Evolutionary conservation across 805 yeast species (phyloP).

Genomic region (Saturnispora kantuleensis): DNA sequence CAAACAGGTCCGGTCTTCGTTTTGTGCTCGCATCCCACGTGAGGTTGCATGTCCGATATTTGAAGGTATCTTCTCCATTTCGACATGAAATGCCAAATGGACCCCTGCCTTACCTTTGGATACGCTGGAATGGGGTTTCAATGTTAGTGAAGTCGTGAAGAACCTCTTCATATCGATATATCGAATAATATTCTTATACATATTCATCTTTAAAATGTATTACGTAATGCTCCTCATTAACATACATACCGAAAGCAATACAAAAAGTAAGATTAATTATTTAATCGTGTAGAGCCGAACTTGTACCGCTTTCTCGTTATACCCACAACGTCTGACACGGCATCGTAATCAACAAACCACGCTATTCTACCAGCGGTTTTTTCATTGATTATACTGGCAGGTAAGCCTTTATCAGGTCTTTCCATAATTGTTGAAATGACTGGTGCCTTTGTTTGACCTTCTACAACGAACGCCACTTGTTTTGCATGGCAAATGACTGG

Average conservation of each 20-base stretch:
- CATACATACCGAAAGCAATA: too few species aligned
- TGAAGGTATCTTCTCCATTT: constrained; percentile 54
- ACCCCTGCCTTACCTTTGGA: too few species aligned
- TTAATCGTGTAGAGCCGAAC: constrained; percentile 21
- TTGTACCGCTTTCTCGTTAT: constrained; percentile 66
- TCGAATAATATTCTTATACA: too few species aligned
- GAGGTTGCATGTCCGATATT: constrained; percentile 73
- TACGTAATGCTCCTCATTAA: too few species aligned
- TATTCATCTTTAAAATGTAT: too few species aligned
- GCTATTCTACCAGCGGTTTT: constrained; percentile 94
- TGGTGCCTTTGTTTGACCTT: constrained; percentile 93
- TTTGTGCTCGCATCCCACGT: constrained; percentile 64
- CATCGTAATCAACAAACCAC: constrained; percentile 96
- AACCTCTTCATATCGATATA: neutral
- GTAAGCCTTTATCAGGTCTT: constrained; percentile 93
- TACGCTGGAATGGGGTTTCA: too few species aligned
- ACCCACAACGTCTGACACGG: constrained; percentile 63
- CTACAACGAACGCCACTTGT: constrained; percentile 89
- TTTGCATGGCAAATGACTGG: constrained; percentile 94
- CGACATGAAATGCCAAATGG: constrained; percentile 34
- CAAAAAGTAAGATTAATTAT: neutral
- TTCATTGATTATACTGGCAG: constrained; percentile 87
- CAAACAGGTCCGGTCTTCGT: constrained; percentile 75
- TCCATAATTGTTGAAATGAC: constrained; percentile 87
- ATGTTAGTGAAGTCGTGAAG: constrained; percentile 3